These are phyloP conservation scores for Vigna reflexopilosa DNA, from an alignment of 306 rosid species.

Conservation along the genomic window DNA sequence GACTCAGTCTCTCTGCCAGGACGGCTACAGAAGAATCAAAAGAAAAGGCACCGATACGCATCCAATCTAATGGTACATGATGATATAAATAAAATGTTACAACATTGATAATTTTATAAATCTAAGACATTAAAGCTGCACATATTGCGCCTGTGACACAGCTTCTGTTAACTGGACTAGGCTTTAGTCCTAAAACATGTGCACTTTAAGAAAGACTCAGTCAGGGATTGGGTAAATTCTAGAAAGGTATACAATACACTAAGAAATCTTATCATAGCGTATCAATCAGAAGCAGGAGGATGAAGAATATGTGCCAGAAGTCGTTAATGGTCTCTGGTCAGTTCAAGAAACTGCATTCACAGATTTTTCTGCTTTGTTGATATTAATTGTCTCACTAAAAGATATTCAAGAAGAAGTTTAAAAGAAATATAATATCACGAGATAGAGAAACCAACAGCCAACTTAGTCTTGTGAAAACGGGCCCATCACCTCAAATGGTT, in stretches of 20 bases:
- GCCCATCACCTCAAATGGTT: no score
- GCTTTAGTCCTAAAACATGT: background rate
- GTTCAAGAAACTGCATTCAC: constrained; percentile 19
- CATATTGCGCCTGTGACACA: constrained; percentile 6
- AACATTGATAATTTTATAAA: constrained; percentile 23
- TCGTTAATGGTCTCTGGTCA: background rate
- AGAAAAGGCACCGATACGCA: constrained; percentile 92
- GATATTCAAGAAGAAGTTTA: no score
- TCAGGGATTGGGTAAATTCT: constrained; percentile 28
- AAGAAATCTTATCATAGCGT: background rate
- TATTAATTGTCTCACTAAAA: no score
- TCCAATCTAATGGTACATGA: constrained; percentile 73
- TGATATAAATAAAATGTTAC: background rate
- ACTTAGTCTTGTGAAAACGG: no score
- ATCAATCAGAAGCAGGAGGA: background rate
- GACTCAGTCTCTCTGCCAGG: constrained; percentile 64
- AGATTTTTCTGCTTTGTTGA: background rate
- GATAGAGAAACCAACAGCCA: no score
- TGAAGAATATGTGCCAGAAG: constrained; percentile 12
- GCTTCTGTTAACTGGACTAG: background rate
- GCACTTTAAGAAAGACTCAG: constrained; percentile 19
- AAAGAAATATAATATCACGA: no score
- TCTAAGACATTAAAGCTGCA: constrained; percentile 21
- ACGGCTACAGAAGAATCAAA: constrained; percentile 75
- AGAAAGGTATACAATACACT: background rate